Evolutionary conservation across 441 rosid genomes (phyloP), one percentile per base, ranked within the genome.

Genomic region (Aquilaria agallochum): DNA sequence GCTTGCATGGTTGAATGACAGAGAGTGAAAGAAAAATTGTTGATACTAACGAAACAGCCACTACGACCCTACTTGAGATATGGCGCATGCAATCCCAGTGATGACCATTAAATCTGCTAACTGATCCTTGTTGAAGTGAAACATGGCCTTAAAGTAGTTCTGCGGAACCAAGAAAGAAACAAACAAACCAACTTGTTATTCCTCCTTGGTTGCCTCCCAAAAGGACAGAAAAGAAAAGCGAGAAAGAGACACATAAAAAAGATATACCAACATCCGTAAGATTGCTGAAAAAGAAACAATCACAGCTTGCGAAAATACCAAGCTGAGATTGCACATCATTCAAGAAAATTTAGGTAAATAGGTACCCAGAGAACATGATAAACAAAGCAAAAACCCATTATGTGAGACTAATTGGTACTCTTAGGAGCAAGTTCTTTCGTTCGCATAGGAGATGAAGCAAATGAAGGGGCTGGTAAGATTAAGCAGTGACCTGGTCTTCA

Each of bases 91-190:
- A 56, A 80, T 71, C 59, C 96, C 98, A 56, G 66, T 51, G 63
- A 92, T 90, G 60, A 87, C 86, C 98, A 92, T 86, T 36, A 92
- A 67, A 60, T 90, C 94, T 31, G 98, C 96, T 60, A 92, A 92
- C 62, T 90, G 92, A 68, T 92, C 80, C 78, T 92, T 92, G 67
- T 78, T 72, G 67, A 83, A 92, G 78, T 84, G 92, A 78, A 92
- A 92, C 66, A 51, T 82, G 44, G 98, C 96, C 89, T 92, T 92
- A 42, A 92, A 66, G 79, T 79, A 92, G 73, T 89, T 89, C 96
- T 92, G 81, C 78, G 1, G 27, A 20, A 20, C 27, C 27, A 20
- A 20, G 48, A 3, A 45, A 53, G 51, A 61, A 60, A 30, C 11
- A 57, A 48, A 31, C 11, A 59, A 56, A 58, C 40, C 31, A 53